phyloP scores from a whole-genome alignment of 148 eudicot species.

The Vaccinium vitisidaea region DNA sequence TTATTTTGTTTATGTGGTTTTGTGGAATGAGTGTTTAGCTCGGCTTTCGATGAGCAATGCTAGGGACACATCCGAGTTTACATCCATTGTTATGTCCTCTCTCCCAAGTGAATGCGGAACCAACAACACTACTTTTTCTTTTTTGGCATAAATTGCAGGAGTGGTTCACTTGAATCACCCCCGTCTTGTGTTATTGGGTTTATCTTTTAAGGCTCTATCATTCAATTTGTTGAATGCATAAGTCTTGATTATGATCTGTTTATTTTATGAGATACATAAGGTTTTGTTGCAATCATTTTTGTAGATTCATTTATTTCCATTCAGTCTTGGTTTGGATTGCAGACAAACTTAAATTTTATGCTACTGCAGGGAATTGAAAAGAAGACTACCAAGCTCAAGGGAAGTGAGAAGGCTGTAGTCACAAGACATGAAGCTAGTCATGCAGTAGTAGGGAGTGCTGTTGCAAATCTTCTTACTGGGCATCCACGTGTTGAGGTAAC shows the following conservation, averaged over 20 bases:
- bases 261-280: not conserved
- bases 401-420: constrained; percentile 89
- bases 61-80: too few relatives aligned
- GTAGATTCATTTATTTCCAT: not conserved
- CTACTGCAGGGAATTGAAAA: constrained; percentile 83
- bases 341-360: not conserved
- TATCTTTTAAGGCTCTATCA: not conserved
- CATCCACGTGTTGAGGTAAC: constrained; percentile 94
- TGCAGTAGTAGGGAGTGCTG: constrained; percentile 94
- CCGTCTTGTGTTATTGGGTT: not conserved
- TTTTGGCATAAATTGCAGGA: not conserved
- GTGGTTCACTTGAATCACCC: not conserved
- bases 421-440: constrained; percentile 99
- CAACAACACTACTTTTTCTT: not conserved
- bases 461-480: constrained; percentile 88
- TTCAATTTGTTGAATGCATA: not conserved
- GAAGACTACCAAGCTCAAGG: constrained; percentile 81
- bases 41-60: constrained; percentile 34
- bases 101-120: too few relatives aligned
- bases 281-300: not conserved
- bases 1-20: too few relatives aligned
- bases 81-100: too few relatives aligned
- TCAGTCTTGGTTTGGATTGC: not conserved
- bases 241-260: not conserved
- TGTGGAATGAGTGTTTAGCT: constrained; percentile 30